Evolutionary conservation across 2,329 filamentous ascomycete genomes (phyloP).

Genomic region (Chaetomium globosum): DNA sequence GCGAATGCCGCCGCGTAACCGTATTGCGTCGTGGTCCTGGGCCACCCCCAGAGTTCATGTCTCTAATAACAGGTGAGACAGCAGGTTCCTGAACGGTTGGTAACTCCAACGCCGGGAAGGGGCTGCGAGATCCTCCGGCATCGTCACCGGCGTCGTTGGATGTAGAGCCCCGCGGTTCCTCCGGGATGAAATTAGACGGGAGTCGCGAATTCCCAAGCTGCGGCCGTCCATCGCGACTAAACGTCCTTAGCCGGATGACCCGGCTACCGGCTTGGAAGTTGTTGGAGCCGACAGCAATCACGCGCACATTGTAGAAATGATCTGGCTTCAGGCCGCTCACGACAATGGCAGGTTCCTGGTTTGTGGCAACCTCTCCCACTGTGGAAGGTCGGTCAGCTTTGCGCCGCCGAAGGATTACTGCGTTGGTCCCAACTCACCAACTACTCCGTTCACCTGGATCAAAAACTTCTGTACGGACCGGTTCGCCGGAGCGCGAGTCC

Average conservation of each 20-base stretch:
- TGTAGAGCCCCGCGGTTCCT: constrained; percentile 50
- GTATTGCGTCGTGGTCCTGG: constrained; percentile 62
- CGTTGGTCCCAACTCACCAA: constrained; percentile 60
- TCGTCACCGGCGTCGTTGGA: constrained; percentile 54
- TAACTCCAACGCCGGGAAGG: constrained; percentile 63
- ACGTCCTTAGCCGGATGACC: constrained; percentile 81
- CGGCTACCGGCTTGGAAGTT: constrained; percentile 91
- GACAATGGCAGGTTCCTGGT: constrained; percentile 82
- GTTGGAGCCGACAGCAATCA: constrained; percentile 86
- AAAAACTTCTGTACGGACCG: constrained; percentile 80
- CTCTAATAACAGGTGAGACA: constrained; percentile 64
- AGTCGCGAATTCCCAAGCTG: constrained; percentile 59
- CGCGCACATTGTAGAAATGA: constrained; percentile 89
- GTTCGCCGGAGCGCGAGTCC: constrained; percentile 72
- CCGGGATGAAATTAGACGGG: constrained; percentile 58
- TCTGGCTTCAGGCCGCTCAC: constrained; percentile 84
- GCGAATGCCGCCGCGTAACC: constrained; percentile 74
- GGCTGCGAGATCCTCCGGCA: constrained; percentile 50
- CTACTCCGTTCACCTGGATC: constrained; percentile 90
- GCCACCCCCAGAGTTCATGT: constrained; percentile 54
- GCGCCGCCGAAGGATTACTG: constrained; percentile 11
- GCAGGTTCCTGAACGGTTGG: constrained; percentile 64
- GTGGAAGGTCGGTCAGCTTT: constrained; percentile 32
- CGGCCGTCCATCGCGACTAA: constrained; percentile 65
- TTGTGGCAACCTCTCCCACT: constrained; percentile 82